Percentiles rank a stretch among this genome's conserved stretches.
Evolutionary conservation across 2,329 filamentous ascomycete species (phyloP).

Genomic region (Microdochium paspali): DNA sequence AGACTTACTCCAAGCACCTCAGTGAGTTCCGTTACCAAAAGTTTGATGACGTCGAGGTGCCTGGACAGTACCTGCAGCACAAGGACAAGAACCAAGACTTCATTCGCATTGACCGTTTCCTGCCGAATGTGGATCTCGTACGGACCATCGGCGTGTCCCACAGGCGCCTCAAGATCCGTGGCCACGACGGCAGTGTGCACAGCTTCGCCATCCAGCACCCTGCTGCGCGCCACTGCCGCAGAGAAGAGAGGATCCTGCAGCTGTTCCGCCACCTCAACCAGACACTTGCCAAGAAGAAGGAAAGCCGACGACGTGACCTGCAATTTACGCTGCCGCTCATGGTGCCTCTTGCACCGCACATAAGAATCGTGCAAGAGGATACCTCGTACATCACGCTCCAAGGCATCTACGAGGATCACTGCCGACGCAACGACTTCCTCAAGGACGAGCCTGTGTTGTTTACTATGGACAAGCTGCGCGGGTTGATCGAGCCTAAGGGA

Average conservation of each 20-base stretch:
- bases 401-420: slow-evolving; percentile 93
- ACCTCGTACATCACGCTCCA: slow-evolving; percentile 89
- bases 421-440: slow-evolving; percentile 72
- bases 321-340: slow-evolving; percentile 95
- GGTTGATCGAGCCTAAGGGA: slow-evolving; percentile 60
- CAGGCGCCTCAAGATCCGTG: slow-evolving; percentile 87
- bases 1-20: slow-evolving; percentile 80
- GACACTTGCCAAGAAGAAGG: slow-evolving; percentile 83
- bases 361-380: slow-evolving; percentile 93
- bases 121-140: slow-evolving; percentile 89
- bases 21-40: slow-evolving; percentile 97
- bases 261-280: slow-evolving; percentile 97
- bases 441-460: slow-evolving; percentile 95
- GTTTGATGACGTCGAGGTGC: slow-evolving; percentile 96
- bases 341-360: slow-evolving; percentile 89
- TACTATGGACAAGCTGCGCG: slow-evolving; percentile 87
- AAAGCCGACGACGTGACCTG: slow-evolving; percentile 84
- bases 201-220: slow-evolving; percentile 95
- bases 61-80: slow-evolving; percentile 92
- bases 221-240: slow-evolving; percentile 79
- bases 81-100: slow-evolving; percentile 99
- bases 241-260: slow-evolving; percentile 91
- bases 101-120: slow-evolving; percentile 90
- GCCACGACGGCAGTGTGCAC: slow-evolving; percentile 95
- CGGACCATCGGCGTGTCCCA: slow-evolving; percentile 87